Conservation (phyloP, 2,329 filamentous ascomycete species). For the Macroventuria anomochaeta region DNA sequence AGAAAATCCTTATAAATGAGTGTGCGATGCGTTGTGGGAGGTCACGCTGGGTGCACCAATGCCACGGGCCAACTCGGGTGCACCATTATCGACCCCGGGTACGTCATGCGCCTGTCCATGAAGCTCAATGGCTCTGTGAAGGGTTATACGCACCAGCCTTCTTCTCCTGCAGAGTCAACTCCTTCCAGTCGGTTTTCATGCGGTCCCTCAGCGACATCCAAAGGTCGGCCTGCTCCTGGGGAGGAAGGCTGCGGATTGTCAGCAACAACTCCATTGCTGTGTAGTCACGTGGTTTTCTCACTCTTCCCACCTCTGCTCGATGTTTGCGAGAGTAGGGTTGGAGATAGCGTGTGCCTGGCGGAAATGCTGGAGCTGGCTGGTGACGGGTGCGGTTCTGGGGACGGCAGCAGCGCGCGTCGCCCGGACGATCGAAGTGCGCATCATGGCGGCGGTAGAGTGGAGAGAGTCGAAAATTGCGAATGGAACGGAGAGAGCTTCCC, state of each 20-base stretch:
- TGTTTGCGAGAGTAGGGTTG: conserved; percentile 95
- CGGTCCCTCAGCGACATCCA: conserved; percentile 98
- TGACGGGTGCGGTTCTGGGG: conserved; percentile 44
- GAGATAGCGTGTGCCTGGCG: conserved; percentile 89
- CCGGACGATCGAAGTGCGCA: conserved; percentile 50
- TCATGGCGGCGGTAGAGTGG: conserved; percentile 50
- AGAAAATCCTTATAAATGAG: conserved; percentile 16
- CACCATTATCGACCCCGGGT: conserved; percentile 28
- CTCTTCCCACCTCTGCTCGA: conserved; percentile 98
- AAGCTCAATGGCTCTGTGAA: conserved; percentile 20
- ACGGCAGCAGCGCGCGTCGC: conserved; percentile 46
- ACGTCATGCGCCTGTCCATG: conserved; percentile 39
- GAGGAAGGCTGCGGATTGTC: conserved; percentile 61
- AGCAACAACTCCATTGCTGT: background rate
- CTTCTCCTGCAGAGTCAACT: conserved; percentile 96
- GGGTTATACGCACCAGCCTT: conserved; percentile 83
- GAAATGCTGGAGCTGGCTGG: conserved; percentile 57
- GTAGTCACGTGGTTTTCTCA: conserved; percentile 54
- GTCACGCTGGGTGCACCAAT: conserved; percentile 14
- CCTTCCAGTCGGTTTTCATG: conserved; percentile 98
- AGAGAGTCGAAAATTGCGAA: conserved; percentile 45
- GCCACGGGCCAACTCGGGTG: conserved; percentile 29
- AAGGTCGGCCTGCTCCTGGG: conserved; percentile 98
- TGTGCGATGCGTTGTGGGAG: conserved; percentile 15
- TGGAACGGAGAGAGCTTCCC: conserved; percentile 41